Evolutionary conservation across 306 rosid species (phyloP).

Genomic region (Astragalus glycyphyllos): DNA sequence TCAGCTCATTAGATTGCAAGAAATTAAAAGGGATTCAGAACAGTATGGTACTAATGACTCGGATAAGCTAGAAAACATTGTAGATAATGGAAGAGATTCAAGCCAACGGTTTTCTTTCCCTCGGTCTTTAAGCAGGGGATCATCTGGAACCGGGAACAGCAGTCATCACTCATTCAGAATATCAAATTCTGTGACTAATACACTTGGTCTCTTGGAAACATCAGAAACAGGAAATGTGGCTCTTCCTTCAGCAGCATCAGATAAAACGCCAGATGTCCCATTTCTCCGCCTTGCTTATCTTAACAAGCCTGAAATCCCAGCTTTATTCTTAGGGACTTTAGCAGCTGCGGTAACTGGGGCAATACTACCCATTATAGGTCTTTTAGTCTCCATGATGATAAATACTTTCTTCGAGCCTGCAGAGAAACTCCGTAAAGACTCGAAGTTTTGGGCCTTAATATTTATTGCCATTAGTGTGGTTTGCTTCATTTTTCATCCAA

Average conservation of each 20-base stretch:
- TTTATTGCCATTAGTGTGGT: slow-evolving; percentile 55
- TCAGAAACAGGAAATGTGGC: slow-evolving; percentile 37
- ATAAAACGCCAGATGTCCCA: slow-evolving; percentile 50
- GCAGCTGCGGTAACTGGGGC: slow-evolving; percentile 65
- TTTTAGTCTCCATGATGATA: slow-evolving; percentile 54
- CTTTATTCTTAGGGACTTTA: slow-evolving; percentile 57
- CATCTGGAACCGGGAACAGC: slow-evolving; percentile 62
- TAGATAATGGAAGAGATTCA: slow-evolving; percentile 49
- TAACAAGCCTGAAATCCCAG: slow-evolving; percentile 80
- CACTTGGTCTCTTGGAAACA: slow-evolving; percentile 37
- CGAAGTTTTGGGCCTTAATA: slow-evolving; percentile 68
- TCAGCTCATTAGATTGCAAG: slow-evolving; percentile 70
- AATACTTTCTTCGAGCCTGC: slow-evolving; percentile 68
- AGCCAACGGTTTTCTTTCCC: slow-evolving; percentile 48
- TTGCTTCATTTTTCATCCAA: slow-evolving; percentile 51
- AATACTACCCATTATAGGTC: slow-evolving; percentile 57
- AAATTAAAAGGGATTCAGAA: slow-evolving; percentile 44
- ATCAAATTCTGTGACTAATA: slow-evolving; percentile 50
- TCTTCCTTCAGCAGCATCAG: slow-evolving; percentile 37
- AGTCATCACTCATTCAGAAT: slow-evolving; percentile 53
- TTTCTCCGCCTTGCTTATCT: slow-evolving; percentile 63
- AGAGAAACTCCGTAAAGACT: slow-evolving; percentile 60
- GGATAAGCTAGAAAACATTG: slow-evolving; percentile 40
- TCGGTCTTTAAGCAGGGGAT: slow-evolving; percentile 55
- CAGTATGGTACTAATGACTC: slow-evolving; percentile 44